Evolutionary conservation across 2,329 filamentous ascomycete species (phyloP).

Genomic region (Coniochaeta hoffmannii): DNA sequence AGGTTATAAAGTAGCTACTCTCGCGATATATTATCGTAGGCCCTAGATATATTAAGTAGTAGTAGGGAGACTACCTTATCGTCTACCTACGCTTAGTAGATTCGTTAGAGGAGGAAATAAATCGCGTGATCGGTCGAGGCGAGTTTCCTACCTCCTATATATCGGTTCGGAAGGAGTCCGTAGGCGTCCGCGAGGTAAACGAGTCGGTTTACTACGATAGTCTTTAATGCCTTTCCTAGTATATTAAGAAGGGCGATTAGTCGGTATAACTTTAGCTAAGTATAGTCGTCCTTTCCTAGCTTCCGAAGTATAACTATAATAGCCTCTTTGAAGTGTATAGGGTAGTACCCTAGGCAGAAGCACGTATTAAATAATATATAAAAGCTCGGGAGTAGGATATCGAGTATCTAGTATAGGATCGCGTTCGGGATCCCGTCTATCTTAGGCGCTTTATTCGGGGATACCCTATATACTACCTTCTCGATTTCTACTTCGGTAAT

Average conservation of each 20-base stretch:
- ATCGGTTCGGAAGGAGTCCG: constrained; percentile 6
- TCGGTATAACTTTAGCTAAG: constrained; percentile 11
- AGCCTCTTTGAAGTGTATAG: constrained; percentile 10
- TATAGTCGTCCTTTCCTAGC: constrained; percentile 13
- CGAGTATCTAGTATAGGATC: constrained; percentile 10
- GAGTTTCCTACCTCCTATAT: constrained; percentile 3
- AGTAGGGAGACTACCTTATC: constrained; percentile 1
- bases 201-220: constrained; percentile 10
- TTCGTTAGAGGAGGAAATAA: constrained; percentile 1
- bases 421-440: constrained; percentile 13
- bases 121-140: not conserved
- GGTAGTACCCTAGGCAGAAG: constrained; percentile 11
- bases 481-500: not conserved
- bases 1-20: constrained; percentile 12
- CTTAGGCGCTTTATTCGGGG: constrained; percentile 12
- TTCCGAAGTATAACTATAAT: constrained; percentile 6
- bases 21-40: constrained; percentile 11
- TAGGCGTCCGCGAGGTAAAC: constrained; percentile 6
- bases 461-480: not conserved
- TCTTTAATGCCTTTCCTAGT: constrained; percentile 12
- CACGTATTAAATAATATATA: constrained; percentile 10
- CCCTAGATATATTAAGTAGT: not conserved
- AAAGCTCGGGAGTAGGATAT: constrained; percentile 10
- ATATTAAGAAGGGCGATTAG: constrained; percentile 13
- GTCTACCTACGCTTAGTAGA: not conserved